phyloP scores from a whole-genome alignment of 1,284 basidiomycete species.

The Trichosporon asahii region DNA sequence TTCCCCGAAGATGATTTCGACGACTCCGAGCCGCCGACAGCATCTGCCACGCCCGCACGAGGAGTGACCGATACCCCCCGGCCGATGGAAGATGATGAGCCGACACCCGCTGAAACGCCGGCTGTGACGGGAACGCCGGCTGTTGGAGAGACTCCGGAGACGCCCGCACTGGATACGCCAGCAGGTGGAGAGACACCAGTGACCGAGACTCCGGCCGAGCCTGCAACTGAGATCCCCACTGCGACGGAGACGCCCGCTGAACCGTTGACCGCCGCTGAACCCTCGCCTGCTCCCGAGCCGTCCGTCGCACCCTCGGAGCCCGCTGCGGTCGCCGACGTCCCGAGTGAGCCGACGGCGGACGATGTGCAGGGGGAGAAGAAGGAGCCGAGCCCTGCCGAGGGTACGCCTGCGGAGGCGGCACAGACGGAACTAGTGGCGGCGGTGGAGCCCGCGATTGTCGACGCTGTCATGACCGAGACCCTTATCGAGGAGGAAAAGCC shows the following conservation, averaged over 20 bases:
- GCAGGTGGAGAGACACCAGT: slow-evolving; percentile 10
- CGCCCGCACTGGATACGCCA: background rate
- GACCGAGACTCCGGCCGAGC: background rate
- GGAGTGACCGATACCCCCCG: slow-evolving; percentile 2
- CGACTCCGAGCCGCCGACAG: slow-evolving; percentile 12
- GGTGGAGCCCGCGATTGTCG: background rate
- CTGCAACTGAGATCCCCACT: background rate
- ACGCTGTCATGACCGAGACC: background rate
- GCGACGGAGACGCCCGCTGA: background rate
- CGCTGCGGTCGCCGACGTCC: background rate
- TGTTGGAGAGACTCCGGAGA: background rate
- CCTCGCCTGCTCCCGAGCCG: background rate
- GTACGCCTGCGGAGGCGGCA: background rate
- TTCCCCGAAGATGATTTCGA: slow-evolving; percentile 21
- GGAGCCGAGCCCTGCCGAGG: background rate
- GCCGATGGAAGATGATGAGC: slow-evolving; percentile 4
- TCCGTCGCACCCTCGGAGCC: background rate
- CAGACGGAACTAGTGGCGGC: background rate
- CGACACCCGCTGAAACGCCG: slow-evolving; percentile 20
- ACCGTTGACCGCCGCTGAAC: background rate
- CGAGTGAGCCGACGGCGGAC: background rate
- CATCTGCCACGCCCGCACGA: slow-evolving; percentile 12
- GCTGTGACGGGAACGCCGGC: slow-evolving; percentile 14
- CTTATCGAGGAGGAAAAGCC: background rate
- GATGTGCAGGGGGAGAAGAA: background rate